Conservation (phyloP, 257 asterid species). For the Craterostigma plantagineum region DNA sequence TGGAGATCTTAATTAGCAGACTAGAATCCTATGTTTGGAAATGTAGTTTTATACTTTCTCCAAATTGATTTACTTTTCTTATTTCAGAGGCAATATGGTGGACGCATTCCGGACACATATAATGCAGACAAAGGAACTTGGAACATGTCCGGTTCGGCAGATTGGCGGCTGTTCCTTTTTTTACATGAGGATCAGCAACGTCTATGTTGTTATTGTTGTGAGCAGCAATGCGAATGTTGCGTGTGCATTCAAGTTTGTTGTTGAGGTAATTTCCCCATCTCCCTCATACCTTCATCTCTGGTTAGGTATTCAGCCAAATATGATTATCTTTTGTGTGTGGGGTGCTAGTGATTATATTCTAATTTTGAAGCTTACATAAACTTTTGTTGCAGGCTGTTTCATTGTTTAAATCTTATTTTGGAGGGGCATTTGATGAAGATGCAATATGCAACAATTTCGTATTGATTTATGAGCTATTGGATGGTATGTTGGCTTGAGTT, state of each 20-base stretch:
- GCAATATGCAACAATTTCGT: conserved; percentile 97
- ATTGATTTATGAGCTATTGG: conserved; percentile 81
- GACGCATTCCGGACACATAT: conserved; percentile 95
- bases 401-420: conserved; percentile 87
- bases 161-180: conserved; percentile 99
- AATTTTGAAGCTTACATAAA: conserved; percentile 11
- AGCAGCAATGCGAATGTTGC: conserved; percentile 99
- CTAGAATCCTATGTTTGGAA: no score
- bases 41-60: not conserved
- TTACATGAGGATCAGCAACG: conserved; percentile 96
- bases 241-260: conserved; percentile 96
- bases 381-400: conserved; percentile 71
- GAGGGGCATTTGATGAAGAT: conserved; percentile 98
- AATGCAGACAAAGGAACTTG: conserved; percentile 99
- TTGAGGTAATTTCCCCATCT: conserved; percentile 49
- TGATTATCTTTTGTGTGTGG: no score
- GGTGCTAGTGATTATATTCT: no score
- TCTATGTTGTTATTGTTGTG: conserved; percentile 93
- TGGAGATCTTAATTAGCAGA: no score
- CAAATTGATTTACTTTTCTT: conserved; percentile 7
- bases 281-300: not conserved
- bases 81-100: conserved; percentile 92
- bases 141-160: conserved; percentile 97
- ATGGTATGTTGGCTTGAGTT: conserved; percentile 40
- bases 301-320: not conserved